Percentiles rank a stretch among this genome's conserved stretches.
phyloP scores from a whole-genome alignment of 306 rosid species.

The Sophora flavescens region DNA sequence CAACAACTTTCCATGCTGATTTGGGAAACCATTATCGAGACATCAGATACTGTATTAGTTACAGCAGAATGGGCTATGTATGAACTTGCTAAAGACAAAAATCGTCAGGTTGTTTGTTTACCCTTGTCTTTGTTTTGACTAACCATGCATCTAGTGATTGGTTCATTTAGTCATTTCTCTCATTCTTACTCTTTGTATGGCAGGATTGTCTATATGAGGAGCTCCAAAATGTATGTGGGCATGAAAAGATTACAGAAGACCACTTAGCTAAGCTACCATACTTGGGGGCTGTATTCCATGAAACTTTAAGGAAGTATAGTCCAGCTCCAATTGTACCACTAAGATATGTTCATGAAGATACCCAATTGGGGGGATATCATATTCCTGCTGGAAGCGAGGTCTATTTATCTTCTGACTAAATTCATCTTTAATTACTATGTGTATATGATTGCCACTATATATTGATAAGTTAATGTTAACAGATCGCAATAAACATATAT shows the following conservation, averaged over 20 bases:
- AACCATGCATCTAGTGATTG: neutral
- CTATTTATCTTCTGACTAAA: neutral
- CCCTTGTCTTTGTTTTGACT: too few relatives aligned
- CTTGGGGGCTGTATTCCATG: conserved; percentile 87
- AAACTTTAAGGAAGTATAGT: conserved; percentile 79
- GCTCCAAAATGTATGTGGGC: conserved; percentile 63
- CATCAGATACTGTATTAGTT: conserved; percentile 83
- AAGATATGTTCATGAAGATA: conserved; percentile 83
- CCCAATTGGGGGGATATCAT: conserved; percentile 78
- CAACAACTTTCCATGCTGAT: conserved; percentile 72
- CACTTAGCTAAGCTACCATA: conserved; percentile 69
- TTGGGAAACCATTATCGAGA: conserved; percentile 88
- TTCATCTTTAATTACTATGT: neutral
- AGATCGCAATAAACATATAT: conserved; percentile 90
- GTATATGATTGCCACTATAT: neutral
- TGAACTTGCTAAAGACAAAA: conserved; percentile 78
- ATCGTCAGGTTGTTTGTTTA: conserved; percentile 65
- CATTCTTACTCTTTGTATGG: conserved; percentile 11
- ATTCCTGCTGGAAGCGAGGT: conserved; percentile 94
- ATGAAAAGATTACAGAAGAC: conserved; percentile 66
- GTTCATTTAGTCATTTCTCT: neutral
- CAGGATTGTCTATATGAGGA: conserved; percentile 73
- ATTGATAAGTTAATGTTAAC: conserved; percentile 38
- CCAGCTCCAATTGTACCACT: conserved; percentile 80
- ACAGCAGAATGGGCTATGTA: conserved; percentile 92